Percentiles rank a stretch among this genome's conserved stretches.
These are phyloP conservation scores for Hippophae rhamnoides DNA, from an alignment of 306 rosid species.

Conservation along the genomic window DNA sequence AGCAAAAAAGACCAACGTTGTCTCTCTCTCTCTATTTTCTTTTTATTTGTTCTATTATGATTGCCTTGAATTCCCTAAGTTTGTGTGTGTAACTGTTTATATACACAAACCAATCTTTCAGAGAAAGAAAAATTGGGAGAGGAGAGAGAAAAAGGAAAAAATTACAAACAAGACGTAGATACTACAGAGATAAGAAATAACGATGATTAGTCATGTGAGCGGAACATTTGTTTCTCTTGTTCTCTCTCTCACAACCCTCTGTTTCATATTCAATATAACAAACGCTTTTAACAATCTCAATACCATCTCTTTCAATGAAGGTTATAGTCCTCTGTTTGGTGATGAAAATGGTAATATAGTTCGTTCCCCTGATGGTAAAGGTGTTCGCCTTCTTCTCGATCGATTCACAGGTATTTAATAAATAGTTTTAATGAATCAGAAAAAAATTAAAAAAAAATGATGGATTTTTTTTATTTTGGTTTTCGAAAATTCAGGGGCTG, in stretches of 20 bases:
- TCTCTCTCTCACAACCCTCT: slow-evolving; percentile 8
- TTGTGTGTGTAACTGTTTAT: neutral
- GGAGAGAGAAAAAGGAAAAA: slow-evolving; percentile 13
- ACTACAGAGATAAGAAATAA: slow-evolving; percentile 15
- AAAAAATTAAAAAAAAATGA: neutral
- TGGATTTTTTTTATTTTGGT: neutral
- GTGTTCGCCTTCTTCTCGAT: slow-evolving; percentile 77
- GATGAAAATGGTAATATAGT: slow-evolving; percentile 63
- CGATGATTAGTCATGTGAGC: slow-evolving; percentile 24
- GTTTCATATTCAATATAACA: slow-evolving; percentile 18
- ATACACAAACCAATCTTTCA: slow-evolving; percentile 11
- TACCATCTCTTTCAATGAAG: slow-evolving; percentile 61
- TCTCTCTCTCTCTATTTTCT: too few relatives aligned
- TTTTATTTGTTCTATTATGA: too few relatives aligned
- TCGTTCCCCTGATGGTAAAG: slow-evolving; percentile 66
- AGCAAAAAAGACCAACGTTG: too few relatives aligned
- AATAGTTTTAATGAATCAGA: neutral
- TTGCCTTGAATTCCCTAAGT: neutral
- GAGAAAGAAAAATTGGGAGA: slow-evolving; percentile 19
- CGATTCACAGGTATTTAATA: slow-evolving; percentile 58
- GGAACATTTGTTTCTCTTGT: slow-evolving; percentile 11
- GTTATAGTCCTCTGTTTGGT: slow-evolving; percentile 66
- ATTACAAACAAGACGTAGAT: neutral
- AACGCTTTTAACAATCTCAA: slow-evolving; percentile 45
- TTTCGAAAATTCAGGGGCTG: slow-evolving; percentile 47